Conservation (phyloP, 805 yeast species). For the Starmera dryadoides region DNA sequence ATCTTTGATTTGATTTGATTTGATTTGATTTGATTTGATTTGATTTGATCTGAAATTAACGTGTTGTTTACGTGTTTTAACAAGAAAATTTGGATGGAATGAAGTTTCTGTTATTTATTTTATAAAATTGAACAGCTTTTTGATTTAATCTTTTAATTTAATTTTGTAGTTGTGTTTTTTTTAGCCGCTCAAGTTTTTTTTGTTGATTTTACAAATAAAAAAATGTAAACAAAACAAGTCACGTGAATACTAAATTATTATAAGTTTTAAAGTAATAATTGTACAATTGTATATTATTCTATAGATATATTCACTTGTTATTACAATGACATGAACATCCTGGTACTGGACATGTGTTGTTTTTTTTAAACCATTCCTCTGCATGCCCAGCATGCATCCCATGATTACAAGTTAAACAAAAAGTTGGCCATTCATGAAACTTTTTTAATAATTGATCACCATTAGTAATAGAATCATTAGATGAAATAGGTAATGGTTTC, state of each 20-base stretch:
- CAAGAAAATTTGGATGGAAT: too few species aligned
- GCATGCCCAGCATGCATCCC: constrained; percentile 96
- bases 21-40: too few species aligned
- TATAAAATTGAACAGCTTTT: too few species aligned
- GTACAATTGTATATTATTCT: too few species aligned
- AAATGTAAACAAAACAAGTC: not conserved
- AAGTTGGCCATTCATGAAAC: constrained; percentile 82
- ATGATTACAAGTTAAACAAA: constrained; percentile 86
- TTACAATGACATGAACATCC: constrained; percentile 85
- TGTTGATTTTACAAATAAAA: too few species aligned
- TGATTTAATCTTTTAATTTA: too few species aligned
- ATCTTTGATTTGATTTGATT: too few species aligned
- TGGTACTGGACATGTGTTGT: constrained; percentile 88
- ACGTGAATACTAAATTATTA: too few species aligned
- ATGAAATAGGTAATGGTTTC: constrained; percentile 41
- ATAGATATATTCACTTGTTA: constrained; percentile 29
- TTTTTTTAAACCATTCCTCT: constrained; percentile 89
- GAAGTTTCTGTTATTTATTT: too few species aligned
- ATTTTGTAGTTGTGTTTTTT: not conserved
- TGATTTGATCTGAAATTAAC: too few species aligned
- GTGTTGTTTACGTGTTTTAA: too few species aligned
- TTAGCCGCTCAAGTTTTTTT: not conserved
- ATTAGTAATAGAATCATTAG: not conserved
- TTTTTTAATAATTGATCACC: constrained; percentile 18
- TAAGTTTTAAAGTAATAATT: not conserved